Conservation (phyloP, 208 protist genomes). For the Leishmania mexicana region DNA sequence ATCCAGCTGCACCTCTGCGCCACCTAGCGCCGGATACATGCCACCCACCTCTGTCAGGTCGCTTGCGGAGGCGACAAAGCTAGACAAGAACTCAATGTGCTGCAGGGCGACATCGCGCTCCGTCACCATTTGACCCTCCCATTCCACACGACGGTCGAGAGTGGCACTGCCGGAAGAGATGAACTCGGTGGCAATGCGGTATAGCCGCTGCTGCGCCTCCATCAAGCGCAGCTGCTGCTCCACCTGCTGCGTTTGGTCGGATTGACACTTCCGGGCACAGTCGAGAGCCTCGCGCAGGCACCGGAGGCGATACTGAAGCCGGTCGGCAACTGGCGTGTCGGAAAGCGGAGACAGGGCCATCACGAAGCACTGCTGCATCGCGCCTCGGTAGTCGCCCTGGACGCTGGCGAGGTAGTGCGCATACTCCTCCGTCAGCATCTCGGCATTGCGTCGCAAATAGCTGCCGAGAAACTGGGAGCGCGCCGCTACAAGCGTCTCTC, state of each 20-base stretch:
- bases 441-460: conserved; percentile 70
- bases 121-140: conserved; percentile 52
- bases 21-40: conserved; percentile 82
- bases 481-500: conserved; percentile 61
- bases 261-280: conserved; percentile 69
- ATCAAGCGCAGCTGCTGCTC: conserved; percentile 68
- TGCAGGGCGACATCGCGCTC: conserved; percentile 71
- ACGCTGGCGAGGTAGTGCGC: conserved; percentile 72
- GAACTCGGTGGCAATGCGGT: conserved; percentile 62
- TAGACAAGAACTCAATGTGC: conserved; percentile 68
- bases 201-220: conserved; percentile 75
- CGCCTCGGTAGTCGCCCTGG: conserved; percentile 61
- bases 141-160: conserved; percentile 39
- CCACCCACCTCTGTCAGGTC: conserved; percentile 68
- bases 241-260: conserved; percentile 66
- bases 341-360: conserved; percentile 69
- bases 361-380: conserved; percentile 74
- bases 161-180: conserved; percentile 53
- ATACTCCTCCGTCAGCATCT: conserved; percentile 71
- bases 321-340: conserved; percentile 64
- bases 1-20: conserved; percentile 87
- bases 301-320: conserved; percentile 70
- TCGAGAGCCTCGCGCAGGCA: conserved; percentile 75
- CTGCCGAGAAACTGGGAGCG: conserved; percentile 73
- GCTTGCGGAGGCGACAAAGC: conserved; percentile 53